Conservation (phyloP, 2,329 filamentous ascomycete species). For the Ophiostoma montium region DNA sequence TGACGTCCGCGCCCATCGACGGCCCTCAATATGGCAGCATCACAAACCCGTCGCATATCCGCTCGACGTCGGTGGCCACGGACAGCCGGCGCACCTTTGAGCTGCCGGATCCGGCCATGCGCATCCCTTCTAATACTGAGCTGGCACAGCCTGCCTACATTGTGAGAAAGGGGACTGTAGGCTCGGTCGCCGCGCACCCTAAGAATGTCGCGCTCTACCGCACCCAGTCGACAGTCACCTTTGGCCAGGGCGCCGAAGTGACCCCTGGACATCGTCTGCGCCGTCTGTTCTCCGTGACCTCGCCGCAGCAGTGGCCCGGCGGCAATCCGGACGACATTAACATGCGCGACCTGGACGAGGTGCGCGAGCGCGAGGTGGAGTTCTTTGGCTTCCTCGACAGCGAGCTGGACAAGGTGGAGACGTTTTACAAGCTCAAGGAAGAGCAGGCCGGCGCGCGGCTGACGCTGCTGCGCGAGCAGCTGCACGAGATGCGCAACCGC, state of each 20-base stretch:
- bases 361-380: conserved; percentile 63
- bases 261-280: conserved; percentile 17
- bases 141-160: conserved; percentile 11
- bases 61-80: conserved; percentile 11
- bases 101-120: conserved; percentile 39
- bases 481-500: conserved; percentile 84
- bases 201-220: no score
- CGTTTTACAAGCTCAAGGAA: conserved; percentile 80
- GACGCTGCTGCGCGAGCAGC: conserved; percentile 58
- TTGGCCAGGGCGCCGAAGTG: neutral
- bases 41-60: conserved; percentile 25
- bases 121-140: conserved; percentile 21
- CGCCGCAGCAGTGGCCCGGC: conserved; percentile 18
- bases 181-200: no score
- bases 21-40: conserved; percentile 40
- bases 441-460: conserved; percentile 66
- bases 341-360: conserved; percentile 29
- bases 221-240: neutral
- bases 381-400: conserved; percentile 76
- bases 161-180: no score
- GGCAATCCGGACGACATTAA: conserved; percentile 18
- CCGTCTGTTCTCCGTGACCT: conserved; percentile 27
- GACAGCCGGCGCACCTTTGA: conserved; percentile 27
- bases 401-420: conserved; percentile 82
- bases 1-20: conserved; percentile 24